Evolutionary conservation across 2,329 filamentous ascomycete species (phyloP), one percentile per base, ranked within the genome.

Genomic region (Aspergillus cejpii): DNA sequence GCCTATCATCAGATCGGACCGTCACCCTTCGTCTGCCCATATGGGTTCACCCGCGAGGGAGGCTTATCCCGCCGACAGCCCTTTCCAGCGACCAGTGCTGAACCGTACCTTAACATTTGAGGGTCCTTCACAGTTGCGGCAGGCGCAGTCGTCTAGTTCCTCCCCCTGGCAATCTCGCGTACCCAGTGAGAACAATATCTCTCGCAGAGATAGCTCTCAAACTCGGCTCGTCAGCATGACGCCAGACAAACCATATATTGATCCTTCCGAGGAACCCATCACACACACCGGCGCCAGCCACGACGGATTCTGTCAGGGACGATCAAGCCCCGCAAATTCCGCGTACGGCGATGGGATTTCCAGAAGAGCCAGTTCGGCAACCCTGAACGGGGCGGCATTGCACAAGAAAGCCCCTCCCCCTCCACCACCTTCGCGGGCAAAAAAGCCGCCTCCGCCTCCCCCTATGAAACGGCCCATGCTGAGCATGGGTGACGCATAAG

Each of bases 401-500:
- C 58, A 64, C 37, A 76, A 76, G 62, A 80, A 78, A 63, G 74
- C 73, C 36, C 77, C 79, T 37, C 81, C 81, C 15, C 81, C 81
- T 21, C 81, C 81, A 19, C 79, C 79, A 20, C 77, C 78, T 6
- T 76, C 75, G 17, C 69, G 80, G 58, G 68, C 77, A 27, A 85
- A 83, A 72, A 84, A 84, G 64, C 79, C 80, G 17, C 79, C 81
- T 48, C 79, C 79, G 28, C 81, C 79, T 17, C 79, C 78, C 8
- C 81, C 81, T 17, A 75, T 80, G 67, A 84, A 84, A 71, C 69
- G 79, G 53, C 74, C 58, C 19, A 43, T 64, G 20, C 42, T 66
- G 3, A 56, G 60, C 31, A 56, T 56, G 24, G 55, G 50, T 2
- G 55, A 61, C 43, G 49, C 49, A 34, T 64, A 52, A 44, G 6